These are phyloP conservation scores for Mycosarcoma maydis DNA, from an alignment of 1,284 basidiomycete species.

Conservation along the genomic window DNA sequence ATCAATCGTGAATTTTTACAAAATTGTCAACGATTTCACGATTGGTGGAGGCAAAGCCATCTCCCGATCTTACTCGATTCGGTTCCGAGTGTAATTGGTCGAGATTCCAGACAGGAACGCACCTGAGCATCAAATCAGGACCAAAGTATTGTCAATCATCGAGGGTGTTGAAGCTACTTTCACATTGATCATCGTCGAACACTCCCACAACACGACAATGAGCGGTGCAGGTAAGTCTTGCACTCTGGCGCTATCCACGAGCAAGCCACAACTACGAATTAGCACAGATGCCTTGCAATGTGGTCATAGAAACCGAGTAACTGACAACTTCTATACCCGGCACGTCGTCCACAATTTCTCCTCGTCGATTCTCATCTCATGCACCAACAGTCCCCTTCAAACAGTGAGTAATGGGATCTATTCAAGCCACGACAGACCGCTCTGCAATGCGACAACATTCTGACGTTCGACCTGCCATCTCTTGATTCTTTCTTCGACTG, in stretches of 20 bases:
- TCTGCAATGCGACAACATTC: background rate
- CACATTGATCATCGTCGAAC: conserved; percentile 22
- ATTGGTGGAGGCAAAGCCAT: conserved; percentile 11
- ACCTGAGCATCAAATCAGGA: background rate
- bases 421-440: no score
- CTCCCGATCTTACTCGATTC: conserved; percentile 27
- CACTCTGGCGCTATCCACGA: background rate
- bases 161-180: conserved; percentile 1
- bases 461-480: background rate
- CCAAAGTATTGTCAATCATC: background rate
- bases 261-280: background rate
- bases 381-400: conserved; percentile 39
- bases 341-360: background rate
- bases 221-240: conserved; percentile 40
- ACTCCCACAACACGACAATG: conserved; percentile 20
- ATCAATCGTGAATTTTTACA: background rate
- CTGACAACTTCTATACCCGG: conserved; percentile 5
- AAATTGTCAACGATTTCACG: background rate
- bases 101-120: conserved; percentile 18
- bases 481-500: background rate
- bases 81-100: conserved; percentile 31
- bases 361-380: background rate
- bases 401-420: conserved; percentile 29
- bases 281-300: no score
- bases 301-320: background rate